These are phyloP conservation scores for Grigorovia transvaalensis DNA, from an alignment of 805 yeast species.

Conservation along the genomic window DNA sequence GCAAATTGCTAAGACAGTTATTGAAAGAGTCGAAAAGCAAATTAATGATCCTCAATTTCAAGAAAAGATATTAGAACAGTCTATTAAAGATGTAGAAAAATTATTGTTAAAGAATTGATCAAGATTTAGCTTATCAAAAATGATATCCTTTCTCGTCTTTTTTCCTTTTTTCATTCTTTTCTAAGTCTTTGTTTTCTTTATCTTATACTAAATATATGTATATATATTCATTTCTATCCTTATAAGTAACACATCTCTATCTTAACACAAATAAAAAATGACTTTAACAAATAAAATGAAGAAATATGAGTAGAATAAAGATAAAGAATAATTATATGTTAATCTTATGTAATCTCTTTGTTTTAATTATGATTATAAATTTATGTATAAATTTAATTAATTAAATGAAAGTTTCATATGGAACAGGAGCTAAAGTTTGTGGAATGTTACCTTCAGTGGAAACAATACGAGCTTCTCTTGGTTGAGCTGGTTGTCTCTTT, in stretches of 20 bases:
- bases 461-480: slow-evolving; percentile 87
- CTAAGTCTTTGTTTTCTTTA: too few species aligned
- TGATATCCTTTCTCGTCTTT: too few species aligned
- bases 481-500: slow-evolving; percentile 97
- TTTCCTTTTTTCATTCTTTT: neutral
- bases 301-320: neutral
- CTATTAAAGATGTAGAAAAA: slow-evolving; percentile 86
- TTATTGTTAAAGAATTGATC: slow-evolving; percentile 40
- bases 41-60: slow-evolving; percentile 83
- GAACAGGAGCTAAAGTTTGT: slow-evolving; percentile 96
- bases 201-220: neutral
- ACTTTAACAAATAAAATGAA: neutral
- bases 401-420: slow-evolving; percentile 99
- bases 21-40: slow-evolving; percentile 80
- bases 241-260: neutral
- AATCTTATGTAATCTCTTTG: neutral
- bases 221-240: neutral
- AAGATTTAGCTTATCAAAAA: too few species aligned
- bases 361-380: neutral
- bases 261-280: neutral
- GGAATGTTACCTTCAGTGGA: slow-evolving; percentile 76
- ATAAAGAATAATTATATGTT: neutral
- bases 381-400: slow-evolving; percentile 13
- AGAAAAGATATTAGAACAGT: slow-evolving; percentile 81
- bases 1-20: slow-evolving; percentile 78